These are phyloP conservation scores for Oryza officinalis DNA, from an alignment of 176 grass and related monocot genomes.

Conservation along the genomic window DNA sequence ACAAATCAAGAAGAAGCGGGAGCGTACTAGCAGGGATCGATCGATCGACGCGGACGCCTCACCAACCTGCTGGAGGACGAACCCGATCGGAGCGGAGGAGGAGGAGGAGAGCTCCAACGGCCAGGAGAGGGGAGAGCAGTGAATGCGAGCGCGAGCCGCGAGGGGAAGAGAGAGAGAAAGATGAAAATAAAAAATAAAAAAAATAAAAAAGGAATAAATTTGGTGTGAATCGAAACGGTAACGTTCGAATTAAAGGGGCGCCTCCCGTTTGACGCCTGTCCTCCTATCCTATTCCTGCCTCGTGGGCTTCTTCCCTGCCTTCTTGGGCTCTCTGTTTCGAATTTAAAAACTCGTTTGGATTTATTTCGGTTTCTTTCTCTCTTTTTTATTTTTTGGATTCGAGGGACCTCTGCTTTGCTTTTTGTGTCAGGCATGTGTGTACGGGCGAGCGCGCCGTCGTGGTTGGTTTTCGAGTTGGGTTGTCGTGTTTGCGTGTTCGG, in stretches of 20 bases:
- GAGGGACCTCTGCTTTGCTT: background rate
- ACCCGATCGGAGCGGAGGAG: background rate
- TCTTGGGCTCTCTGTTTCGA: background rate
- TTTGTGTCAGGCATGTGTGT: background rate
- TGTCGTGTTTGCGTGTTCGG: background rate
- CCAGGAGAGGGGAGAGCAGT: background rate
- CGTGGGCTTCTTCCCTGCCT: background rate
- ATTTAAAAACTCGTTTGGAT: background rate
- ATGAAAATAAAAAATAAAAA: no score
- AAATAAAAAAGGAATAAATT: background rate
- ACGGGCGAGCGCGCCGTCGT: background rate
- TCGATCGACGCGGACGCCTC: background rate
- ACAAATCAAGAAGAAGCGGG: background rate
- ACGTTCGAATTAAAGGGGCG: constrained; percentile 46
- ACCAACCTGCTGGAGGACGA: background rate
- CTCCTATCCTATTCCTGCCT: no score
- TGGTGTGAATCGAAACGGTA: background rate
- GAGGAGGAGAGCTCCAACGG: background rate
- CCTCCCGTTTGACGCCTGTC: no score
- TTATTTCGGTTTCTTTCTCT: background rate
- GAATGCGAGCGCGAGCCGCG: background rate
- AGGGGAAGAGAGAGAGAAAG: background rate
- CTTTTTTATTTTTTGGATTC: background rate
- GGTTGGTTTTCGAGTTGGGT: background rate
- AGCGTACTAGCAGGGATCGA: constrained; percentile 9